phyloP scores from a whole-genome alignment of 148 eudicot genomes.

The Chenopodium quinoa region DNA sequence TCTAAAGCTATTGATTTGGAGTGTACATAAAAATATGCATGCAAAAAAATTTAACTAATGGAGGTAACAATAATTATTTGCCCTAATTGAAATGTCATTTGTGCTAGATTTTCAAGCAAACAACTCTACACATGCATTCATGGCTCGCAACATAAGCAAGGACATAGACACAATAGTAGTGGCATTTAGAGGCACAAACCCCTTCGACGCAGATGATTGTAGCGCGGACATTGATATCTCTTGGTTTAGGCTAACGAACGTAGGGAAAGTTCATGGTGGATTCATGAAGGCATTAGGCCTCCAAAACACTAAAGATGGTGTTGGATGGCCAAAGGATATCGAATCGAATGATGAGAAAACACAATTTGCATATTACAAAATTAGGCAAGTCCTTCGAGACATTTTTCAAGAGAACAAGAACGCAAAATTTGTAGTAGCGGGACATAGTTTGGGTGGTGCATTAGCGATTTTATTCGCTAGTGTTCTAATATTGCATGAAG shows the following conservation, averaged over 20 bases:
- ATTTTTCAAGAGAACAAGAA: conserved; percentile 31
- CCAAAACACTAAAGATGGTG: conserved; percentile 19
- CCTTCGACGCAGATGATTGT: conserved; percentile 51
- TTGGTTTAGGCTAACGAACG: conserved; percentile 43
- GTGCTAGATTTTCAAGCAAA: conserved; percentile 39
- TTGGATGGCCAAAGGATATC: conserved; percentile 52
- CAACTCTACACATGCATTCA: conserved; percentile 49
- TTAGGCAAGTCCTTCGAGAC: conserved; percentile 40
- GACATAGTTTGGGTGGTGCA: conserved; percentile 35
- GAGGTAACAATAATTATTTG: too few species aligned
- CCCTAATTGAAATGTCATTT: not conserved
- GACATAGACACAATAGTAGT: conserved; percentile 46
- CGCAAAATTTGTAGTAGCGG: conserved; percentile 55
- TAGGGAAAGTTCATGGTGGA: conserved; percentile 67
- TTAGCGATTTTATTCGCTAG: conserved; percentile 59
- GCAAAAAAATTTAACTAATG: too few species aligned
- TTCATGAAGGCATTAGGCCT: conserved; percentile 75
- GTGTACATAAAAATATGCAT: too few species aligned
- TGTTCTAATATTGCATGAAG: conserved; percentile 50
- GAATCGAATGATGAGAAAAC: conserved; percentile 10
- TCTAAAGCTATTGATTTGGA: too few species aligned
- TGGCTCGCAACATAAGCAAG: conserved; percentile 40
- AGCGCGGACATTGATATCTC: conserved; percentile 63
- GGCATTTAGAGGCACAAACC: conserved; percentile 73
- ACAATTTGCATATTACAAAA: conserved; percentile 56